These are phyloP conservation scores for Sporothrix brunneoviolacea DNA, from an alignment of 2,329 filamentous ascomycete species.

Conservation along the genomic window DNA sequence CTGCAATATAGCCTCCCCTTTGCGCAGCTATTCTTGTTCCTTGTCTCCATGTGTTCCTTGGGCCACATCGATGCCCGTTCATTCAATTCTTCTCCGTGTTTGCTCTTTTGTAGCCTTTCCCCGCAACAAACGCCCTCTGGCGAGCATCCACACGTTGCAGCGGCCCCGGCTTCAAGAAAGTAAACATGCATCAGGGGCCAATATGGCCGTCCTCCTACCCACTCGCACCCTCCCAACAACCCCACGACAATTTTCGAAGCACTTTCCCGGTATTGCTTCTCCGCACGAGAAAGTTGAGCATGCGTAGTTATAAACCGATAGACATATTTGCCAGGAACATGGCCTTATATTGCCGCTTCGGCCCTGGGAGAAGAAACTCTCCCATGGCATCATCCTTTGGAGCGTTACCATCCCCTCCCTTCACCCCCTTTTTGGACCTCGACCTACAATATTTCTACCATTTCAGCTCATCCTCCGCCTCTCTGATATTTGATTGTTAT, in stretches of 20 bases:
- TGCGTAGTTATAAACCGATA: neutral
- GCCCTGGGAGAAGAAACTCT: neutral
- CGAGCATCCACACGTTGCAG: no score
- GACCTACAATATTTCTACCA: no score
- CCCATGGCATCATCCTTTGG: neutral
- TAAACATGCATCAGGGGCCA: no score
- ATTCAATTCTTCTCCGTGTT: no score
- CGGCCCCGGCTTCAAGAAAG: no score
- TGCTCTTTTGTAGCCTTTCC: no score
- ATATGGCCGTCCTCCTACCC: no score
- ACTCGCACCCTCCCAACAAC: neutral
- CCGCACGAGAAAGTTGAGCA: neutral
- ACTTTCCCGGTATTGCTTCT: slow-evolving; percentile 11
- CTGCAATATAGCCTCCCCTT: no score
- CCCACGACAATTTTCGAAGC: neutral
- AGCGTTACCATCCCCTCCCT: neutral
- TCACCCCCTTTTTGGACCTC: neutral
- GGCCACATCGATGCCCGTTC: no score
- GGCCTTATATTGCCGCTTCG: slow-evolving; percentile 2
- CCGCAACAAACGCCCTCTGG: no score
- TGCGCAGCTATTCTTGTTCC: no score
- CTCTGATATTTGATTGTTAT: neutral
- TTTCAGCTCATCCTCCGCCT: neutral
- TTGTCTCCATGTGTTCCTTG: no score
- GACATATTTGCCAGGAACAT: neutral